phyloP scores from a whole-genome alignment of 768 basidiomycete genomes.

The Ramaria rubella region DNA sequence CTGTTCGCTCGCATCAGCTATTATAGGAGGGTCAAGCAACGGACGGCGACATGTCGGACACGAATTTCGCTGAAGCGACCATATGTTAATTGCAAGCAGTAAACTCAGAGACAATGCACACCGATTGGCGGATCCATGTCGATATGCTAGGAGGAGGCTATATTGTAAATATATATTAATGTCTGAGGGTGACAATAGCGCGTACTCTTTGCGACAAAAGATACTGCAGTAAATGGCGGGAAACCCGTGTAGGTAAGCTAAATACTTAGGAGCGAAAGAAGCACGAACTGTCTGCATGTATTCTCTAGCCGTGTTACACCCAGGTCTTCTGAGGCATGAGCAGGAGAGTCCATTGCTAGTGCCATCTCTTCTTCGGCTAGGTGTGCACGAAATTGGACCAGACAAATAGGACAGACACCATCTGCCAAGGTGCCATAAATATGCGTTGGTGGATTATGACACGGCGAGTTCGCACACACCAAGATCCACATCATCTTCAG shows the following conservation, averaged over 20 bases:
- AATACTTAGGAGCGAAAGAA: constrained; percentile 5
- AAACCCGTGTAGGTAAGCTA: neutral
- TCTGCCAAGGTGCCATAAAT: constrained; percentile 35
- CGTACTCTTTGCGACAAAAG: constrained; percentile 77
- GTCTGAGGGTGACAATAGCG: constrained; percentile 3
- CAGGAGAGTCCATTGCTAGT: constrained; percentile 70
- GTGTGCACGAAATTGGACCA: constrained; percentile 58
- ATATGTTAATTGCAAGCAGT: constrained; percentile 5
- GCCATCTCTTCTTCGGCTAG: constrained; percentile 73
- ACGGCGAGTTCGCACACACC: constrained; percentile 9
- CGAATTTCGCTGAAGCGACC: constrained; percentile 43
- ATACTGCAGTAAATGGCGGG: constrained; percentile 20
- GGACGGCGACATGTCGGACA: constrained; percentile 60
- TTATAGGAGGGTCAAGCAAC: constrained; percentile 29
- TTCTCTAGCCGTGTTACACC: constrained; percentile 67
- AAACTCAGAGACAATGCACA: neutral
- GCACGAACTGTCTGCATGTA: constrained; percentile 36
- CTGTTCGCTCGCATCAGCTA: neutral
- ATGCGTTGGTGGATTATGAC: constrained; percentile 43
- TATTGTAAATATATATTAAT: constrained; percentile 34
- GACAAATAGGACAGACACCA: constrained; percentile 68
- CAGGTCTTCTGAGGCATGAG: constrained; percentile 58
- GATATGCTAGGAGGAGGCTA: constrained; percentile 21
- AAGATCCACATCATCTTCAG: constrained; percentile 39
- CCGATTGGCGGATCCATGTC: constrained; percentile 12